A percentile compares a stretch with the other conserved stretches of the same genome.
phyloP scores from a whole-genome alignment of 345 rosid species.

The Corymbia maculata region DNA sequence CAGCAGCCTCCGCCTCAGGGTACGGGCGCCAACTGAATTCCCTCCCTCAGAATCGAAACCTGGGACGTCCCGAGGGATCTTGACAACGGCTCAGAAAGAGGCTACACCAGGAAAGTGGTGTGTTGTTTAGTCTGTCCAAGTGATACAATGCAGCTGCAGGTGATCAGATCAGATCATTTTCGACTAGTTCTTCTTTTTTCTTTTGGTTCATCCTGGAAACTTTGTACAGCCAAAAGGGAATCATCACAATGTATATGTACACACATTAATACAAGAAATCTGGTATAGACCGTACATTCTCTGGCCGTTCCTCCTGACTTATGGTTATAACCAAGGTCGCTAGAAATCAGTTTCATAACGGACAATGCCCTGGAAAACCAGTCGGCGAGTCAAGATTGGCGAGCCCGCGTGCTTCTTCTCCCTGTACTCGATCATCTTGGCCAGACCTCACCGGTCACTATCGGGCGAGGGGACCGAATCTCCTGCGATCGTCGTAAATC shows the following conservation, averaged over 20 bases:
- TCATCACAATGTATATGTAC: not conserved
- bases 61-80: not conserved
- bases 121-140: not conserved
- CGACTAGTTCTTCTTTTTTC: not conserved
- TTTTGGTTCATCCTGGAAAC: not conserved
- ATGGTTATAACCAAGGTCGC: not conserved
- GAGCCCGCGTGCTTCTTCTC: not conserved
- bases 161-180: not conserved
- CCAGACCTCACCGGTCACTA: not conserved
- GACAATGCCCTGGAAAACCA: not conserved
- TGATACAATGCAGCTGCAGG: not conserved
- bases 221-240: not conserved
- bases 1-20: not conserved
- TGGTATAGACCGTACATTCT: not conserved
- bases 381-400: not conserved
- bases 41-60: not conserved
- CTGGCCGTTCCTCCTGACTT: not conserved
- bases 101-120: not conserved
- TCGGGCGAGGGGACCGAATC: not conserved
- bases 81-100: not conserved
- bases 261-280: not conserved
- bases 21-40: not conserved
- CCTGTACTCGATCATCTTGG: not conserved
- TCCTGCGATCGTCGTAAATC: accelerated
- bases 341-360: not conserved